Base-by-base conservation (phyloP, 2,329 filamentous ascomycete species). In the Apiospora marii region DNA sequence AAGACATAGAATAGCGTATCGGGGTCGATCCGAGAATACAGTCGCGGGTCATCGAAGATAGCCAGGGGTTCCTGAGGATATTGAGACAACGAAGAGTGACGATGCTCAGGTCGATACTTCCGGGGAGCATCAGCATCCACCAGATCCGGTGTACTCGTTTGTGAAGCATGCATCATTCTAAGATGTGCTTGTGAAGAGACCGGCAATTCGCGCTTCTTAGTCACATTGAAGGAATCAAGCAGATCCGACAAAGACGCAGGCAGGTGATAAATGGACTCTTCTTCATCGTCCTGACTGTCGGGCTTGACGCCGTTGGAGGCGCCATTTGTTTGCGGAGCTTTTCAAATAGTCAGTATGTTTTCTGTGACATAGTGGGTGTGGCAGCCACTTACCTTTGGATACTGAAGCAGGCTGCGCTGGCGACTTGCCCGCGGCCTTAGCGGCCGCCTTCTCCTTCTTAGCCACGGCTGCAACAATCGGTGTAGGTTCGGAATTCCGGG, bases 1-100 rank as follows among this genome's bases (percentile, higher is more conserved):
- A 99, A 99, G 67, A 98, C 93, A 84, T 99, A 99, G 84, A 99
- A 99, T 13, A 99, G 87, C 43, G 96, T 98, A 80, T 99, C 96
- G 0, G 95, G 95, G 79, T 99, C 96, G 74, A 99, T 96, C 72
- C 94, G 90, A 37, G 90, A 90, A 83, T 98, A 99, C 74, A 99
- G 84, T 67, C 93, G 88, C 46, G 94, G 93, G 82, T 99, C 95
- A 78, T 98, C 95, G 77, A 98, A 96, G 75, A 98, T 94, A 2
- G 93, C 86, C 58, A 98, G 87, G n/a, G 95, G 93, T 80, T 98
- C 95, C 80, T 97, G 94, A 8, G 96, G 96, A 82, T 97, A 99
- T 77, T 96, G 94, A 10, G 93, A 87, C 3, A 93, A 93, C 13
- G 87, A 84, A 78, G 92, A 91, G 83, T 94, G 94, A 37, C 92